Base-by-base conservation (phyloP, 2,329 filamentous ascomycete genomes). In the Tolypocladium paradoxum region DNA sequence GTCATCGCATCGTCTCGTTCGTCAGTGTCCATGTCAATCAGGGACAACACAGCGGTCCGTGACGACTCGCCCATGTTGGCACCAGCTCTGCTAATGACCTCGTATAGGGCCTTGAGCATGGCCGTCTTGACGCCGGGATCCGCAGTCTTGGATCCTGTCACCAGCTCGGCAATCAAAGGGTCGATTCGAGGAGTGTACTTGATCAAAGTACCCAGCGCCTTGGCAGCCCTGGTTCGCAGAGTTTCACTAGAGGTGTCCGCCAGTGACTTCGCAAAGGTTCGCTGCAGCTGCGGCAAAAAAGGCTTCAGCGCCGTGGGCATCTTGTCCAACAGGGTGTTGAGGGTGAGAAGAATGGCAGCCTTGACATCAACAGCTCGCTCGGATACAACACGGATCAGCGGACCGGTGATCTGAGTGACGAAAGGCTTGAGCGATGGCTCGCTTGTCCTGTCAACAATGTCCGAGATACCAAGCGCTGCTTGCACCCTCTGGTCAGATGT, bases 301-400 rank as follows among this genome's bases (percentile, higher is more conserved):
- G 93, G 93, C 72, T 97, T 96, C 56, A 99, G 79, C 61, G 95
- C 92, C 11, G 87, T 82, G 0, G 93, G 93, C 68, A 99, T 97
- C 79, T 97, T 99, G 71, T 96, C 90, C 37, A 99, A 76, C 33
- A 99, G 75, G 61, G 95, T 96, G 74, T 96, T 97, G 60, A 99
- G 81, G 0, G 93, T 96, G 52, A 95, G 79, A 56, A 99, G 76
- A 67, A 99, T 96, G 43, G 93, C 93, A 56, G 89, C 87, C 73
- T 96, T 97, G 70, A 99, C 90, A 50, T 99, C 95, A 2, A 90
- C 90, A 3, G 93, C 96, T 57, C 92, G 84, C 69, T 99, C 93
- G 6, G 93, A 96, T 20, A 99, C 91, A 24, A 97, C 92, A 79
- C 93, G 88, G 69, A 99, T 99, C 52, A 99, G 81, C 24, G 95